Evolutionary conservation across 1,284 basidiomycete genomes (phyloP).

Genomic region (Fistulinella cinereoalba): DNA sequence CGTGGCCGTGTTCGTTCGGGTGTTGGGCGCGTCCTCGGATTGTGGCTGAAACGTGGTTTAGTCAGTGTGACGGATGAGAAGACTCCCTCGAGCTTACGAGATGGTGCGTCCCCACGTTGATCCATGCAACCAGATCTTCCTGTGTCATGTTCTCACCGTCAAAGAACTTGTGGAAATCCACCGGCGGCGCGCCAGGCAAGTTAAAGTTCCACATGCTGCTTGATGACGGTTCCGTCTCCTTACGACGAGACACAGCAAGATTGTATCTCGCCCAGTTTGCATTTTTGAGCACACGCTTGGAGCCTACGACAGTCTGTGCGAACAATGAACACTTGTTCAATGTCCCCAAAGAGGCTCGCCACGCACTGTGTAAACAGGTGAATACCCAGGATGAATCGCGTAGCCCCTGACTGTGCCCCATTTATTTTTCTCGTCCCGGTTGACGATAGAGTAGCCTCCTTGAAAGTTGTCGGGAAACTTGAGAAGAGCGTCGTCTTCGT

Average conservation of each 20-base stretch:
- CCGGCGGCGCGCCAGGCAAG: slow-evolving; percentile 53
- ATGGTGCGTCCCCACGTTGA: slow-evolving; percentile 65
- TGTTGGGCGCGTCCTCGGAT: slow-evolving; percentile 59
- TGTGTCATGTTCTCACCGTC: slow-evolving; percentile 60
- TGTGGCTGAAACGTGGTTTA: slow-evolving; percentile 40
- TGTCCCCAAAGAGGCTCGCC: slow-evolving; percentile 9
- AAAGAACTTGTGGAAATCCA: slow-evolving; percentile 65
- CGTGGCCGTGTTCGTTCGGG: slow-evolving; percentile 57
- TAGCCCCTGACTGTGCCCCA: slow-evolving; percentile 60
- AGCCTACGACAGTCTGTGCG: slow-evolving; percentile 52
- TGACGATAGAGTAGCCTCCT: slow-evolving; percentile 57
- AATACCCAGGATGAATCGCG: slow-evolving; percentile 53
- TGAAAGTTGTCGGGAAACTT: slow-evolving; percentile 55
- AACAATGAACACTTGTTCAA: slow-evolving; percentile 8
- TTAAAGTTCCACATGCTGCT: slow-evolving; percentile 62
- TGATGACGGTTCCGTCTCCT: slow-evolving; percentile 58
- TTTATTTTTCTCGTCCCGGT: slow-evolving; percentile 51
- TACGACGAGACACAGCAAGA: slow-evolving; percentile 53
- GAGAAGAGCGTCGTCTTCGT: slow-evolving; percentile 55
- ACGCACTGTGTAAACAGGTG: slow-evolving; percentile 47
- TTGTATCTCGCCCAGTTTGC: slow-evolving; percentile 67
- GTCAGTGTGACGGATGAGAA: background rate
- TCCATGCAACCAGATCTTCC: slow-evolving; percentile 60
- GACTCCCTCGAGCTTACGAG: slow-evolving; percentile 31
- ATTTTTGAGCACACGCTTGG: slow-evolving; percentile 55